phyloP scores from a whole-genome alignment of 768 basidiomycete species.

The Suillus lakei region DNA sequence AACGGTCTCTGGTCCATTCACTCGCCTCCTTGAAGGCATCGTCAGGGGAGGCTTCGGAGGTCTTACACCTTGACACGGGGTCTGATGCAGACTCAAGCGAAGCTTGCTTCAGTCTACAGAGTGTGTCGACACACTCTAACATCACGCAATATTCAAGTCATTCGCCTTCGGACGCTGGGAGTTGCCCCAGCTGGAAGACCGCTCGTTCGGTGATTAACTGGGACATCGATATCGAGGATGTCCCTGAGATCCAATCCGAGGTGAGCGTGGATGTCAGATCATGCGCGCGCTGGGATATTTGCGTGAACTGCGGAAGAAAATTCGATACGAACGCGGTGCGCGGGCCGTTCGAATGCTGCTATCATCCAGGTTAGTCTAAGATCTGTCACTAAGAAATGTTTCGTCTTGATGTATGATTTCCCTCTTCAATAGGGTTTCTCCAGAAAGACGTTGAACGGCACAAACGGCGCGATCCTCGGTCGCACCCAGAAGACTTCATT shows the following conservation, averaged over 20 bases:
- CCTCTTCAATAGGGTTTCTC: neutral
- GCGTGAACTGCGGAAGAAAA: slow-evolving; percentile 52
- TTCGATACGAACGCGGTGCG: slow-evolving; percentile 46
- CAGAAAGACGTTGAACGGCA: slow-evolving; percentile 3
- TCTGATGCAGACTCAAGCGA: slow-evolving; percentile 1
- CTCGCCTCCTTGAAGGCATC: neutral
- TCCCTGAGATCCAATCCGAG: slow-evolving; percentile 5
- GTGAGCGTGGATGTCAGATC: neutral
- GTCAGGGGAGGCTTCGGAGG: neutral
- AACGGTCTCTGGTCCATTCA: neutral
- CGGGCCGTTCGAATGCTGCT: slow-evolving; percentile 48
- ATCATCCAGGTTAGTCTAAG: slow-evolving; percentile 56
- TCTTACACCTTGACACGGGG: neutral
- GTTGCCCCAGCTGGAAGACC: slow-evolving; percentile 3
- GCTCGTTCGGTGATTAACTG: neutral
- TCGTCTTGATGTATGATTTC: neutral
- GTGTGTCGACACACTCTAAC: neutral
- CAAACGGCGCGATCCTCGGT: slow-evolving; percentile 28
- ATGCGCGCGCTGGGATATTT: slow-evolving; percentile 49
- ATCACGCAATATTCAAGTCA: neutral
- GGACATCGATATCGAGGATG: neutral
- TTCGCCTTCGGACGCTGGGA: neutral
- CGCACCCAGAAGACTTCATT: slow-evolving; percentile 51
- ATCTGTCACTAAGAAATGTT: slow-evolving; percentile 27
- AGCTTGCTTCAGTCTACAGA: neutral